Evolutionary conservation across 768 basidiomycete genomes (phyloP).

Genomic region (Pulveroboletus sp.): DNA sequence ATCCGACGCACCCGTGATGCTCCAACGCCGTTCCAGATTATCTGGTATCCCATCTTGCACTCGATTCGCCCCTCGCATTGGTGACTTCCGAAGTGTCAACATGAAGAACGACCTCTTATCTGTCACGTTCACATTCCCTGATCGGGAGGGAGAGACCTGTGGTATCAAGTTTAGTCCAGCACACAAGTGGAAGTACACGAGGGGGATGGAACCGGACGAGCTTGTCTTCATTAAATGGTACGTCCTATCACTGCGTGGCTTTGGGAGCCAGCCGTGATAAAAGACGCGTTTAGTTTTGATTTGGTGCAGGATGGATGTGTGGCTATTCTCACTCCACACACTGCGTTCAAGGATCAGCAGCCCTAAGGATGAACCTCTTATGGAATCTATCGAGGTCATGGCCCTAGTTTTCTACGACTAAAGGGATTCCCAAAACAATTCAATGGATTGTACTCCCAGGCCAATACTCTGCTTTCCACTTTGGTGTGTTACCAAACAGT

Average conservation of each 20-base stretch:
- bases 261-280: neutral
- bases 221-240: constrained; percentile 50
- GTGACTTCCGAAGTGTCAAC: constrained; percentile 46
- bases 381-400: constrained; percentile 36
- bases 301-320: constrained; percentile 35
- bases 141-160: constrained; percentile 44
- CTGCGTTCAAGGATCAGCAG: constrained; percentile 32
- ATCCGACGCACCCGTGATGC: constrained; percentile 37
- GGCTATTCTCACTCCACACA: constrained; percentile 33
- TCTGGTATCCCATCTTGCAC: constrained; percentile 53
- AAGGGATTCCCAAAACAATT: too few relatives aligned
- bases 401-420: constrained; percentile 38
- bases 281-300: constrained; percentile 26
- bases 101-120: constrained; percentile 36
- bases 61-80: constrained; percentile 50
- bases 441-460: too few relatives aligned
- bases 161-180: constrained; percentile 37
- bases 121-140: constrained; percentile 38
- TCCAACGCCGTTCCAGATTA: constrained; percentile 49
- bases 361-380: constrained; percentile 26
- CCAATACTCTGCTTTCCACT: too few relatives aligned
- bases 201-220: constrained; percentile 44
- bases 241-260: constrained; percentile 2
- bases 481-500: too few relatives aligned
- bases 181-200: constrained; percentile 46